Evolutionary conservation across 495 filamentous ascomycete species (phyloP).

Genomic region (Choiromyces venosus): DNA sequence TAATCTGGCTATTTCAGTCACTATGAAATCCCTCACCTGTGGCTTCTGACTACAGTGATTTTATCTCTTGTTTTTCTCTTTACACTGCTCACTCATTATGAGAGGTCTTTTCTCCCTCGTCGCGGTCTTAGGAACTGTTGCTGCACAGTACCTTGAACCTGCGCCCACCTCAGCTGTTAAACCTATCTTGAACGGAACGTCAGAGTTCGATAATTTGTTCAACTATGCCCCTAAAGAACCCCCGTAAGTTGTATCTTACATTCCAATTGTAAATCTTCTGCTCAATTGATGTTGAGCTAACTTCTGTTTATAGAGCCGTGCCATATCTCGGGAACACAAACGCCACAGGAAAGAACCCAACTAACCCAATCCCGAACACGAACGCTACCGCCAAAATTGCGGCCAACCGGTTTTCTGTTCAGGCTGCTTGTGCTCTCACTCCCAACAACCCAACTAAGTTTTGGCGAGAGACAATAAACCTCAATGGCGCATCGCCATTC

Average conservation of each 20-base stretch:
- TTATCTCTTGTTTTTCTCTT: neutral
- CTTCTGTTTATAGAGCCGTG: constrained; percentile 6
- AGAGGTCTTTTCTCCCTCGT: constrained; percentile 16
- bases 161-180: constrained; percentile 14
- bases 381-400: neutral
- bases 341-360: constrained; percentile 6
- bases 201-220: neutral
- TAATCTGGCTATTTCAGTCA: constrained; percentile 1
- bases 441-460: constrained; percentile 15
- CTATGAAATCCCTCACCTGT: neutral
- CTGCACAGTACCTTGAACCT: constrained; percentile 18
- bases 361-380: neutral
- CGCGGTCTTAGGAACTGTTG: constrained; percentile 10
- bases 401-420: constrained; percentile 6
- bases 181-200: constrained; percentile 16
- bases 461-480: constrained; percentile 21
- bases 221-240: constrained; percentile 11
- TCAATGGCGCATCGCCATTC: constrained; percentile 45
- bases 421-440: constrained; percentile 12
- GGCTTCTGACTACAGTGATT: neutral
- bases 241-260: constrained; percentile 9
- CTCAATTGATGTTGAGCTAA: neutral
- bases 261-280: neutral
- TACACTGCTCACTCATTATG: constrained; percentile 1
- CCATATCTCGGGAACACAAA: constrained; percentile 24